A percentile compares a stretch with the other conserved stretches of the same genome.
Evolutionary conservation across 257 asterid species (phyloP).

Genomic region (Cordia subcordata): DNA sequence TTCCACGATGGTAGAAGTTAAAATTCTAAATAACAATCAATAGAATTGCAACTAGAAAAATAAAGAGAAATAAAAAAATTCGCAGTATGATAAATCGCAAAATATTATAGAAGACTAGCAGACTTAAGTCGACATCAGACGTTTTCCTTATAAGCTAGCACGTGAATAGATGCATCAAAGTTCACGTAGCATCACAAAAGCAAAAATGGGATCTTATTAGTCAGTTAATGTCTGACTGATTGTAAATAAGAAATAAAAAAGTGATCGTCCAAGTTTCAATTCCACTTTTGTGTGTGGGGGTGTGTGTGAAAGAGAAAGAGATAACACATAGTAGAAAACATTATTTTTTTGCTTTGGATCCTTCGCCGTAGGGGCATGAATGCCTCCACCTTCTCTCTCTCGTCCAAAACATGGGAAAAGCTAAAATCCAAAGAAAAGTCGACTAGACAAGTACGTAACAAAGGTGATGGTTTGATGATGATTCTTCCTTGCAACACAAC

Average conservation of each 20-base stretch:
- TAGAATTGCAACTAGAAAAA: no score
- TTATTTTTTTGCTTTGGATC: slow-evolving; percentile 43
- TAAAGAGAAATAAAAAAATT: no score
- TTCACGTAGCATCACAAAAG: slow-evolving; percentile 18
- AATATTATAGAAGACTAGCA: no score
- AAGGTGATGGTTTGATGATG: slow-evolving; percentile 12
- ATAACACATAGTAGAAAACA: no score
- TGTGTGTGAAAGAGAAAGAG: no score
- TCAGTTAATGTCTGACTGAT: slow-evolving; percentile 2
- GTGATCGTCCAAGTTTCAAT: neutral
- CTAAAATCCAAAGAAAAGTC: slow-evolving; percentile 17
- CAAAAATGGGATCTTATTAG: slow-evolving; percentile 6
- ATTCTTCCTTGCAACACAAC: slow-evolving; percentile 5
- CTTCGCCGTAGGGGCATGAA: slow-evolving; percentile 44
- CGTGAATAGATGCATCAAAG: slow-evolving; percentile 11
- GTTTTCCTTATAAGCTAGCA: no score
- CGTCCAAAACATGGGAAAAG: slow-evolving; percentile 29
- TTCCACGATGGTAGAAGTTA: no score
- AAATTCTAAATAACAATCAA: no score
- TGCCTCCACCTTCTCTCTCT: slow-evolving; percentile 7
- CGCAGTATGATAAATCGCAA: no score
- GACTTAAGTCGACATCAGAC: no score
- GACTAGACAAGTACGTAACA: slow-evolving; percentile 9
- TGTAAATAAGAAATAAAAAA: neutral
- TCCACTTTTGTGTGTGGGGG: no score